These are phyloP conservation scores for Ophiostoma himal-ulmi DNA, from an alignment of 2,329 filamentous ascomycete species.

Conservation along the genomic window DNA sequence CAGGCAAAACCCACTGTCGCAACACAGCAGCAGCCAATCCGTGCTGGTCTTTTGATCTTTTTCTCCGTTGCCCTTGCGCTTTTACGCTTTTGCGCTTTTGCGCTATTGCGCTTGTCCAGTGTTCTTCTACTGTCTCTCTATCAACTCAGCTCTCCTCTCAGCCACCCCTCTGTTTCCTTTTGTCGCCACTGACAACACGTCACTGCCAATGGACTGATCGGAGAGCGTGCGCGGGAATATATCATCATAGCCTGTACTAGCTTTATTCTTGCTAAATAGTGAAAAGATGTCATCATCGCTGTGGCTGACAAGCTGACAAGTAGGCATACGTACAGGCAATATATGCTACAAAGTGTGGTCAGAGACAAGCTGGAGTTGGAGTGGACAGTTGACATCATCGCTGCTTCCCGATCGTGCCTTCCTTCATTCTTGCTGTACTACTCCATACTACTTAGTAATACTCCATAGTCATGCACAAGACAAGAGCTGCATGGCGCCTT, in stretches of 20 bases:
- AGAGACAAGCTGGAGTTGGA: neutral
- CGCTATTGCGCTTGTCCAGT: neutral
- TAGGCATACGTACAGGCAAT: no score
- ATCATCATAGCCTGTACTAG: neutral
- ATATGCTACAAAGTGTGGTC: neutral
- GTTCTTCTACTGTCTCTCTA: neutral
- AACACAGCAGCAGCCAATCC: conserved; percentile 5
- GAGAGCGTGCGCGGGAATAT: neutral
- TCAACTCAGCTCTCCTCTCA: neutral
- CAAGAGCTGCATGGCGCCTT: conserved; percentile 3
- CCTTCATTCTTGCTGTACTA: neutral
- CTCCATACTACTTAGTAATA: neutral
- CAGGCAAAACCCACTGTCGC: conserved; percentile 1
- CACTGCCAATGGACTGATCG: neutral
- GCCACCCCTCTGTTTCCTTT: neutral
- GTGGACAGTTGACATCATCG: conserved; percentile 10
- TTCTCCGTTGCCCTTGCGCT: neutral
- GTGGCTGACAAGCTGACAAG: neutral
- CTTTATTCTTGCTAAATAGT: neutral
- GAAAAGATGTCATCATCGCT: neutral
- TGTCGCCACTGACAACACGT: conserved; percentile 8
- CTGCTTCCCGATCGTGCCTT: conserved; percentile 2
- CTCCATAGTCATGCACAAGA: neutral
- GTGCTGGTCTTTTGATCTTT: conserved; percentile 1
- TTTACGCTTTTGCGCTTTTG: neutral